Base-by-base conservation (phyloP, 2,329 filamentous ascomycete species). In the Graphilbum sp. region DNA sequence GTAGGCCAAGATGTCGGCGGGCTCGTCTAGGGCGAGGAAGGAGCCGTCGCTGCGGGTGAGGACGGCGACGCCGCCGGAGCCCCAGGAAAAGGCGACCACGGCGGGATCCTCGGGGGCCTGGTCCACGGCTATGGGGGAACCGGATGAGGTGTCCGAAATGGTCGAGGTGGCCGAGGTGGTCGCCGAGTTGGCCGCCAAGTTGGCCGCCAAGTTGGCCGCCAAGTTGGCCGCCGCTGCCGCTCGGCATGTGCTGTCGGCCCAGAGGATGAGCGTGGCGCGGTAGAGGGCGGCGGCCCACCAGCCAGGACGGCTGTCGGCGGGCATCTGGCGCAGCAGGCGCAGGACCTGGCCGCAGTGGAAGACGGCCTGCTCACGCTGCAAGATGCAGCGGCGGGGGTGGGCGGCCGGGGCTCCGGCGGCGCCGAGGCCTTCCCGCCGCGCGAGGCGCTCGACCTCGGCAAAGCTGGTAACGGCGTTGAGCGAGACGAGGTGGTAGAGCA, bases 231-330 rank as follows among this genome's bases (percentile, higher is more conserved):
- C n/a, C n/a, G n/a, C n/a, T n/a, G n/a, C n/a, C n/a, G n/a, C n/a
- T 24, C 11, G 62, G 6, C 43, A 50, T 59, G 78, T 54, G 46
- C 72, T 70, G 46, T 79, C 71, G 3, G 67, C 62, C 75, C 74
- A 79, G 3, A 78, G 58, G 31, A 75, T 66, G 40, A 79, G 57
- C 4, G 66, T 66, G 2, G 67, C 75, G n/a, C 79, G 72, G 51
- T 83, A 82, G 31, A 82, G 59, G 3, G 75, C 77, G 2, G 66
- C 69, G n/a, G 73, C 61, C 77, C 77, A 83, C 78, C 78, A 84
- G 29, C 66, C 69, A 6, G 78, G 78, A 18, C 75, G 67, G 3
- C 69, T 62, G 35, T 72, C 67, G 23, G 59, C 57, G 2, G 71
- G 65, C 67, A 82, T 79, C 13, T 60, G 58, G 7, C 68, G 62